phyloP scores from a whole-genome alignment of 306 rosid species.

The Fagus sylvatica region DNA sequence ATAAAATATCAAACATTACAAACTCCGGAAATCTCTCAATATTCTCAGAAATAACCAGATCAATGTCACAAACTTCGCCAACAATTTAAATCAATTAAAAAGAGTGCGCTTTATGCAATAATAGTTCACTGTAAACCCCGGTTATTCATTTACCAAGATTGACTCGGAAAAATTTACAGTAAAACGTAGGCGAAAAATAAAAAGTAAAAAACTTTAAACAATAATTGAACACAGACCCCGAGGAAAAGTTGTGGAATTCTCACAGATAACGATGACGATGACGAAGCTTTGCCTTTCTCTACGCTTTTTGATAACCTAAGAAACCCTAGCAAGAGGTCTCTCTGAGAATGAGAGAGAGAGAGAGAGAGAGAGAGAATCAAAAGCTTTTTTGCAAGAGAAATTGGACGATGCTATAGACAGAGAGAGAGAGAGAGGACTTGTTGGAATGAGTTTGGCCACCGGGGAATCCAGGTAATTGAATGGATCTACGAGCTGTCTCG shows the following conservation, averaged over 20 bases:
- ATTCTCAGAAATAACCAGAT: neutral
- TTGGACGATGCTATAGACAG: conserved; percentile 14
- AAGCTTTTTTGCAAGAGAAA: conserved; percentile 12
- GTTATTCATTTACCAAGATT: conserved; percentile 3
- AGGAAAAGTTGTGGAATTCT: neutral
- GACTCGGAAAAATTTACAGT: neutral
- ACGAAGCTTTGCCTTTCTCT: neutral
- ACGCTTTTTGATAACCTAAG: conserved; percentile 1
- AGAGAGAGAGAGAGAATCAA: conserved; percentile 10
- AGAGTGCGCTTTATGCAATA: conserved; percentile 26
- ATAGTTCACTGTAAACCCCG: conserved; percentile 8
- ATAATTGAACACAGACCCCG: neutral
- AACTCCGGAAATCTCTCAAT: neutral
- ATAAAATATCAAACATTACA: neutral
- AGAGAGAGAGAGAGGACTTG: conserved; percentile 17
- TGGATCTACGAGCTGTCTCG: conserved; percentile 29
- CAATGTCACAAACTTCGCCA: neutral
- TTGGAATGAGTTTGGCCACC: conserved; percentile 40
- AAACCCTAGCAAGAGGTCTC: conserved; percentile 30
- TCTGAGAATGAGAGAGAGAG: neutral
- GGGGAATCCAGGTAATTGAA: conserved; percentile 49
- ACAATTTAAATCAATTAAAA: no score
- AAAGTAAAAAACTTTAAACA: neutral
- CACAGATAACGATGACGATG: conserved; percentile 21
- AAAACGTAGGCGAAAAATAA: neutral